Base-by-base conservation (phyloP, 306 rosid species). In the Hippophae rhamnoides region DNA sequence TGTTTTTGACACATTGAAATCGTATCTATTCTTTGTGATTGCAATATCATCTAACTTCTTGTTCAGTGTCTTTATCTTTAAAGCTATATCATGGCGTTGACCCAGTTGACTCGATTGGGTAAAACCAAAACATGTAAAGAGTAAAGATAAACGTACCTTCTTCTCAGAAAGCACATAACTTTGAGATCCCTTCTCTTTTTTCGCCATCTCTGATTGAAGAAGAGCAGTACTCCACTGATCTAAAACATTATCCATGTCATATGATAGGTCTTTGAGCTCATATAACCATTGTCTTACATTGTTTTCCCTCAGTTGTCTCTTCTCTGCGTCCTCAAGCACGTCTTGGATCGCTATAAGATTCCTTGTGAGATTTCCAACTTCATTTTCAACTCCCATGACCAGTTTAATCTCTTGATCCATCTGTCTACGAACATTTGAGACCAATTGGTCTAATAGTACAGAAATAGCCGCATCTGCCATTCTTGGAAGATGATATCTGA, bases 211-310 rank as follows among this genome's bases (percentile, higher is more conserved):
- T 5, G 9, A 13, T 41, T 9, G 43, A 43, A 50, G 50, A 26
- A 63, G 43, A 7, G 18, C 60, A 3, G 69, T 41, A 55, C 41
- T 61, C 74, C 74, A 69, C 44, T 56, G 55, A 9, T 63, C 75
- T 14, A 70, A 7, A 25, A 57, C 43, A 9, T 63, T 43, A 5
- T 31, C 69, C 54, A 70, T 57, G 31, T 63, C 65, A 13, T 50
- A 43, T 6, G 75, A 70, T 6, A 40, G 10, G 2, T 63, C 48
- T n/a, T 63, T 41, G 5, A 70, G 47, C 0, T 63, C 8, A 3
- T 47, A 25, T 27, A 70, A 7, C 75, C 75, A 70, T 0, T 1
- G 0, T 5, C 18, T 27, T 7, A 70, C 56, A 3, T 7, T 6
- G 4, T 3, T 43, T 23, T 54, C 56, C 4, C 51, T 42, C 12